Percentiles rank a stretch among this genome's conserved stretches.
Conservation (phyloP, 306 rosid genomes). For the Datisca glomerata region DNA sequence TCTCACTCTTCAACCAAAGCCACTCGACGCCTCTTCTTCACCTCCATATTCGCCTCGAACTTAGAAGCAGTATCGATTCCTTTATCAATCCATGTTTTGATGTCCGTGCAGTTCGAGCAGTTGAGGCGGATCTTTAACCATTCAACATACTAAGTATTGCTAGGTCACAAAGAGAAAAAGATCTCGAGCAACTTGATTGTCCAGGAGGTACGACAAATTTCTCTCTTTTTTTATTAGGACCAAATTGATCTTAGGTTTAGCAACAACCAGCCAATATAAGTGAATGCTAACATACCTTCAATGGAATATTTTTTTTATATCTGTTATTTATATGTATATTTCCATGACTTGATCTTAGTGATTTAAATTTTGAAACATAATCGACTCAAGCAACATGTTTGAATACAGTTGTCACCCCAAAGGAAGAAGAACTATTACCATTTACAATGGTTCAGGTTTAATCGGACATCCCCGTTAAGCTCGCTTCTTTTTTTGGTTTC, state of each 20-base stretch:
- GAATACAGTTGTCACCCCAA: constrained; percentile 89
- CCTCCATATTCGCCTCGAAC: too few species aligned
- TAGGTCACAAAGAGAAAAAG: constrained; percentile 87
- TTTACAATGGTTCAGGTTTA: constrained; percentile 92
- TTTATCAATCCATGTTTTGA: neutral
- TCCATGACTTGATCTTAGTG: neutral
- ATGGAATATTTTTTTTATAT: neutral
- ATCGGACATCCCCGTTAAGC: too few species aligned
- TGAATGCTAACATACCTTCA: neutral
- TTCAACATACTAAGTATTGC: constrained; percentile 73
- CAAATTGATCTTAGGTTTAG: too few species aligned
- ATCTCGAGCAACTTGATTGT: constrained; percentile 81
- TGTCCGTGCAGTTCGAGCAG: constrained; percentile 61
- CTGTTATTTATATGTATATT: neutral
- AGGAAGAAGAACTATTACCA: constrained; percentile 89
- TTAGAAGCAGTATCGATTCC: neutral
- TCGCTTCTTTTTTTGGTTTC: neutral
- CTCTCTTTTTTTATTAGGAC: too few species aligned
- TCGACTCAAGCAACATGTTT: constrained; percentile 70
- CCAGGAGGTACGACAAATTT: constrained; percentile 73
- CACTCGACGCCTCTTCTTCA: too few species aligned
- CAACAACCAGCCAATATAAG: too few species aligned
- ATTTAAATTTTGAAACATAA: constrained; percentile 28
- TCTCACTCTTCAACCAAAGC: too few species aligned
- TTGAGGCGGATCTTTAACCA: constrained; percentile 89